Conservation (phyloP, 495 filamentous ascomycete species). For the Podospora pseudocomata region DNA sequence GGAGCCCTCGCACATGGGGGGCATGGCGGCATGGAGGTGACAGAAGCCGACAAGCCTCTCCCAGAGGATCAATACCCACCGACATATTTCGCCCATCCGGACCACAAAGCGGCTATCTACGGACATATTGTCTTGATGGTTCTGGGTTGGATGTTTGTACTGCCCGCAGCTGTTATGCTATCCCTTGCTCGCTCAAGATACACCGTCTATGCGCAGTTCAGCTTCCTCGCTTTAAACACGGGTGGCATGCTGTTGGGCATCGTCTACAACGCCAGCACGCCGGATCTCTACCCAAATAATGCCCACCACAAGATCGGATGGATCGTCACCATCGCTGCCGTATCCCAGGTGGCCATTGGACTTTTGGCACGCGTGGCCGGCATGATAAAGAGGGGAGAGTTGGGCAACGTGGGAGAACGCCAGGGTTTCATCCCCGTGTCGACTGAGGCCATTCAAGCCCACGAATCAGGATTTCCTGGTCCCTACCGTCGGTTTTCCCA, state of each 20-base stretch:
- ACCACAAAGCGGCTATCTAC: conserved; percentile 64
- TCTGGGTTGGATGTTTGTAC: conserved; percentile 74
- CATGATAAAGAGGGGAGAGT: conserved; percentile 23
- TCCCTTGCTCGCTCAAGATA: conserved; percentile 77
- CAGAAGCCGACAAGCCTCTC: conserved; percentile 35
- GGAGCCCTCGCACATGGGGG: conserved; percentile 40
- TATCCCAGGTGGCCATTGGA: conserved; percentile 64
- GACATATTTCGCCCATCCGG: conserved; percentile 74
- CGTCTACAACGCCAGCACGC: conserved; percentile 77
- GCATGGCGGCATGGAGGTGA: conserved; percentile 46
- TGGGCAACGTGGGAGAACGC: conserved; percentile 35
- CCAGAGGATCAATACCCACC: conserved; percentile 43
- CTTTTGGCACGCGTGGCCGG: conserved; percentile 54
- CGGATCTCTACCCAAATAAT: conserved; percentile 85
- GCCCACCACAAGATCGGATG: conserved; percentile 88
- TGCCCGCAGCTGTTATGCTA: conserved; percentile 86
- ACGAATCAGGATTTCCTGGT: conserved; percentile 47
- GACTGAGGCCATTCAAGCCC: conserved; percentile 61
- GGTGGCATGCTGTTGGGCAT: conserved; percentile 67
- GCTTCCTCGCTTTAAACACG: conserved; percentile 70
- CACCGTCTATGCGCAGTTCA: conserved; percentile 66
- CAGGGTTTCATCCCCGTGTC: conserved; percentile 65
- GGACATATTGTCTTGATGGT: conserved; percentile 80
- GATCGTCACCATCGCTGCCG: conserved; percentile 69
- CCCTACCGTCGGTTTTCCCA: conserved; percentile 64